These are phyloP conservation scores for Curvularia sp. DNA, from an alignment of 2,329 filamentous ascomycete genomes.

Conservation along the genomic window DNA sequence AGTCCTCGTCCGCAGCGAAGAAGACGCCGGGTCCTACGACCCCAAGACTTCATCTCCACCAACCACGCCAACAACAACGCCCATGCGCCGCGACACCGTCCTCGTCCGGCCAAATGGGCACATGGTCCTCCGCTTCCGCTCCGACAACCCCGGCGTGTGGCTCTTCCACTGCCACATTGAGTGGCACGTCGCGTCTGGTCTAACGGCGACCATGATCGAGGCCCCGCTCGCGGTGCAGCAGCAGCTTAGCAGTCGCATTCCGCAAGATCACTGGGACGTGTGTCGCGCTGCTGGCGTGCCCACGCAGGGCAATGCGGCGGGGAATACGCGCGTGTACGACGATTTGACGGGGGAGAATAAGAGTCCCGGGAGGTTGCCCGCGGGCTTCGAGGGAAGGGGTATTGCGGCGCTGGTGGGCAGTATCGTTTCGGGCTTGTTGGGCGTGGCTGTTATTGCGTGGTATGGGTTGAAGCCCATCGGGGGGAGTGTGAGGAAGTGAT, in stretches of 20 bases:
- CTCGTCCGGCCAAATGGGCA: slow-evolving; percentile 63
- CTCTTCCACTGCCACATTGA: slow-evolving; percentile 49
- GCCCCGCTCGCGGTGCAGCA: slow-evolving; percentile 64
- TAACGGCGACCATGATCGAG: slow-evolving; percentile 62
- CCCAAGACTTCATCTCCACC: slow-evolving; percentile 30
- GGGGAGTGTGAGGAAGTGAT: background rate
- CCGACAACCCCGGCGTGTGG: slow-evolving; percentile 58
- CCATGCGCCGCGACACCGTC: slow-evolving; percentile 62
- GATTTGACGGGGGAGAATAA: slow-evolving; percentile 62
- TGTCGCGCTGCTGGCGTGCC: slow-evolving; percentile 64
- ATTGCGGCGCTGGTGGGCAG: slow-evolving; percentile 79
- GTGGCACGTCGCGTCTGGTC: slow-evolving; percentile 55
- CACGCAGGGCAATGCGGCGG: slow-evolving; percentile 75
- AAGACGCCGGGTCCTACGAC: slow-evolving; percentile 58
- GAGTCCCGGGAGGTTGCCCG: slow-evolving; percentile 64
- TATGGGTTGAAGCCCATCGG: slow-evolving; percentile 62
- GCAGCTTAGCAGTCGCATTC: slow-evolving; percentile 59
- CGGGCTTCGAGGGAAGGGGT: slow-evolving; percentile 73
- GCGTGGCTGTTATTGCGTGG: slow-evolving; percentile 71
- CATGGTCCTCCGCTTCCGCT: slow-evolving; percentile 62
- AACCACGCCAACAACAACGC: slow-evolving; percentile 32
- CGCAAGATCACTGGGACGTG: slow-evolving; percentile 65
- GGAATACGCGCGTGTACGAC: slow-evolving; percentile 68
- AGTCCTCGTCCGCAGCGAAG: slow-evolving; percentile 42
- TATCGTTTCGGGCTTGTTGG: slow-evolving; percentile 71